Base-by-base conservation (phyloP, 2,329 filamentous ascomycete genomes). In the Karstenula rhodostoma region DNA sequence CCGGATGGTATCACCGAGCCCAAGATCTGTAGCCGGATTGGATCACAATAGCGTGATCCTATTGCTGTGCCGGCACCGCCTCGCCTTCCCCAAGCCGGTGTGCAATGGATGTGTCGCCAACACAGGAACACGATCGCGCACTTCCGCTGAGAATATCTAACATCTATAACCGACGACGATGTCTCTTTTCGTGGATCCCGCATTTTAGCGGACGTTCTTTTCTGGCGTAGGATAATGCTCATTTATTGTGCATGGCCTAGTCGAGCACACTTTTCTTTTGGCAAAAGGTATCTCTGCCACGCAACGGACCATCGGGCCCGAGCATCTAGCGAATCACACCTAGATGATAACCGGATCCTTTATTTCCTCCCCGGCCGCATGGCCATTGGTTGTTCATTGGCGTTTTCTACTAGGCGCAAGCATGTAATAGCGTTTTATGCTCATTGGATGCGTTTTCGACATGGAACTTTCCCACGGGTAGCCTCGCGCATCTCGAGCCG, bases 1-100 rank as follows among this genome's bases (percentile, higher is more conserved):
- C 61, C 59, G 67, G 69, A 43, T 76, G 72, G 73, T 73, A 76
- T 63, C 59, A 64, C 59, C 68, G 68, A 47, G 57, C 50, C 37
- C 56, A 59, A 37, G 57, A 59, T 37, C 48, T 67, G 62, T 66
- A 56, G 37, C 49, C 29, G 27, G 23, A 10, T 22, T 33, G 27
- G 52, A 17, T 19, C 42, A 35, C 52, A n/a, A 35, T 40, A 46
- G 13, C 23, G 27, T 17, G 52, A 19, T 33, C 52, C 32, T 46
- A 23, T 6, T 29, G 27, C 42, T 46, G 25, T 29, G 32, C 29
- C 40, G 17, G n/a, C n/a, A 27, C 37, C 17, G 19, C 19, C 42
- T 23, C 19, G 42, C 29, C 46, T 23, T 2, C 13, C 12, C 15
- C 27, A 37, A 54, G 37, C 37, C 37, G 27, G 25, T 8, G 25